phyloP scores from a whole-genome alignment of 345 rosid genomes.

The Combretum micranthum region DNA sequence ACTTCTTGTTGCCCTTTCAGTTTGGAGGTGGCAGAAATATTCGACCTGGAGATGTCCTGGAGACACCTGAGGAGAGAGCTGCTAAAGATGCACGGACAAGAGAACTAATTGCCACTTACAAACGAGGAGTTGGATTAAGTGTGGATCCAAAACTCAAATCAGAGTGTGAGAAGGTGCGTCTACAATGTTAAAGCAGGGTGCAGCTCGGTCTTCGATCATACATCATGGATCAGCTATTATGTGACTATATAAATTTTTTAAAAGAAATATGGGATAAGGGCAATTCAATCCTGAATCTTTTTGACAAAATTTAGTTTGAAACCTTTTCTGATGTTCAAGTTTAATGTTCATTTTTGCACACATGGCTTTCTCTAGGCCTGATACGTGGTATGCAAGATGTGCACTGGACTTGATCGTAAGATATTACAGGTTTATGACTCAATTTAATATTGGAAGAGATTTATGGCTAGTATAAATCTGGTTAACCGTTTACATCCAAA shows the following conservation, averaged over 20 bases:
- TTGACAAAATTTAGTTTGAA: neutral
- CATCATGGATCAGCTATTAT: too few relatives aligned
- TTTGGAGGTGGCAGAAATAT: conserved; percentile 84
- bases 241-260: too few relatives aligned
- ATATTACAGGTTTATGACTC: too few relatives aligned
- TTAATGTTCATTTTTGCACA: neutral
- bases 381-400: too few relatives aligned
- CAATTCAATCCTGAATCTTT: too few relatives aligned
- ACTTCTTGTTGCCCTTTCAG: conserved; percentile 24
- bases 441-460: too few relatives aligned
- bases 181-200: neutral
- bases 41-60: conserved; percentile 71
- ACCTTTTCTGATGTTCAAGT: neutral
- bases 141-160: conserved; percentile 68
- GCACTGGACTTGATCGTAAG: too few relatives aligned
- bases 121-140: conserved; percentile 48
- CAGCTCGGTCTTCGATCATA: too few relatives aligned
- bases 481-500: too few relatives aligned
- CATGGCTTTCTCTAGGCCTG: too few relatives aligned
- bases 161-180: conserved; percentile 71
- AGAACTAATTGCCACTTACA: conserved; percentile 59
- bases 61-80: conserved; percentile 66
- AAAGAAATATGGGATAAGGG: too few relatives aligned
- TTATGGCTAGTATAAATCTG: too few relatives aligned
- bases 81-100: conserved; percentile 62